phyloP scores from a whole-genome alignment of 2,329 filamentous ascomycete genomes.

The Ceratocystis huliohia region DNA sequence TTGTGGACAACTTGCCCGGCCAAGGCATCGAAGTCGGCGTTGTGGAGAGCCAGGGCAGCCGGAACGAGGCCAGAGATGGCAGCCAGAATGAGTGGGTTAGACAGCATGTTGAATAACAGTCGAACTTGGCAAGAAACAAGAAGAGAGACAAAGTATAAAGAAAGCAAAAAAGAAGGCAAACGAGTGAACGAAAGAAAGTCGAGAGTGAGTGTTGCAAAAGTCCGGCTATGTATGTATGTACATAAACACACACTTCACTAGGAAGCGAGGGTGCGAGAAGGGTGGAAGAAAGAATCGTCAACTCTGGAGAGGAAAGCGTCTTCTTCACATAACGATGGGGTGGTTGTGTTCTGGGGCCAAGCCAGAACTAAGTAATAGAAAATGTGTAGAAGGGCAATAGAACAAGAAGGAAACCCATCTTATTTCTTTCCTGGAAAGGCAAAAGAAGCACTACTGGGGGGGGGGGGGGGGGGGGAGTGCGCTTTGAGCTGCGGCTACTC shows the following conservation, averaged over 20 bases:
- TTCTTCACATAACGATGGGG: not conserved
- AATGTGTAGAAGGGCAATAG: not conserved
- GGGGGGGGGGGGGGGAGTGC: not conserved
- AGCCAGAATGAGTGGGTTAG: not conserved
- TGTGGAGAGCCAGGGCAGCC: not conserved
- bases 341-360: not conserved
- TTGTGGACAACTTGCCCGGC: not conserved
- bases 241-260: not conserved
- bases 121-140: not conserved
- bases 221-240: not conserved
- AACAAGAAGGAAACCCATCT: not conserved
- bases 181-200: not conserved
- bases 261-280: not conserved
- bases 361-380: not conserved
- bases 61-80: slow-evolving; percentile 5
- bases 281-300: not conserved
- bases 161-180: not conserved
- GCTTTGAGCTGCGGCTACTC: not conserved
- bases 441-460: not conserved
- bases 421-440: not conserved
- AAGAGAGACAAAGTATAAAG: not conserved
- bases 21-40: not conserved
- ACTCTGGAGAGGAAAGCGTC: not conserved
- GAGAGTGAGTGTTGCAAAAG: not conserved
- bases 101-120: not conserved